Conservation (phyloP, 331 rosid genomes). For the Spiraea crenata region DNA sequence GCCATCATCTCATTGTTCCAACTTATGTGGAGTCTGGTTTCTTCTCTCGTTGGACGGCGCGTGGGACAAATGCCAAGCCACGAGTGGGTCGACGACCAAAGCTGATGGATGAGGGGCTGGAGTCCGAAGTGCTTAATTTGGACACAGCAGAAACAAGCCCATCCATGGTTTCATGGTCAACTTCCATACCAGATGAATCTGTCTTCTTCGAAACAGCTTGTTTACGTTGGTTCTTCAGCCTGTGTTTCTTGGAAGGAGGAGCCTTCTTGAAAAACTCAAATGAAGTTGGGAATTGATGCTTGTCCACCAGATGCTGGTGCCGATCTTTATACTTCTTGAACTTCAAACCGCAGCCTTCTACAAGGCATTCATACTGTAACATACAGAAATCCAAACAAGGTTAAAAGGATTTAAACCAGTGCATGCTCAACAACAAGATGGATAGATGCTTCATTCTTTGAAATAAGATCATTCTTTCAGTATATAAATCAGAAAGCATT, state of each 20-base stretch:
- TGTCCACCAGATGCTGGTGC: slow-evolving; percentile 89
- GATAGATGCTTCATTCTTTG: neutral
- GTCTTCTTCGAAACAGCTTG: slow-evolving; percentile 33
- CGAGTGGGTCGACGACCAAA: slow-evolving; percentile 74
- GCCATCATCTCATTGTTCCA: slow-evolving; percentile 30
- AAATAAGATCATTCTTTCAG: neutral
- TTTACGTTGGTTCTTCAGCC: slow-evolving; percentile 59
- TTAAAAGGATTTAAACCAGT: neutral
- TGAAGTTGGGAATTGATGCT: slow-evolving; percentile 76
- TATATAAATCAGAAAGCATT: neutral
- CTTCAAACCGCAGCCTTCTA: slow-evolving; percentile 85
- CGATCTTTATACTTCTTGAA: slow-evolving; percentile 74
- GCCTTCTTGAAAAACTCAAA: slow-evolving; percentile 74
- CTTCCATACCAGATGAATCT: slow-evolving; percentile 63
- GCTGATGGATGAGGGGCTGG: slow-evolving; percentile 79
- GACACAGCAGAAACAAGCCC: slow-evolving; percentile 76
- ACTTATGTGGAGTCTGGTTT: slow-evolving; percentile 38
- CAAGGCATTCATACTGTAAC: slow-evolving; percentile 83
- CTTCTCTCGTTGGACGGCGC: slow-evolving; percentile 57
- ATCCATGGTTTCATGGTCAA: slow-evolving; percentile 65
- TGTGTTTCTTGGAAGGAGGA: slow-evolving; percentile 64
- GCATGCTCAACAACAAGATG: neutral
- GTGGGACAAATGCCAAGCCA: slow-evolving; percentile 68
- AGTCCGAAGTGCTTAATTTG: slow-evolving; percentile 71
- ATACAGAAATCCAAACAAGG: neutral